Conservation (phyloP, 805 yeast genomes). For the Yarrowia yakushimensis region DNA sequence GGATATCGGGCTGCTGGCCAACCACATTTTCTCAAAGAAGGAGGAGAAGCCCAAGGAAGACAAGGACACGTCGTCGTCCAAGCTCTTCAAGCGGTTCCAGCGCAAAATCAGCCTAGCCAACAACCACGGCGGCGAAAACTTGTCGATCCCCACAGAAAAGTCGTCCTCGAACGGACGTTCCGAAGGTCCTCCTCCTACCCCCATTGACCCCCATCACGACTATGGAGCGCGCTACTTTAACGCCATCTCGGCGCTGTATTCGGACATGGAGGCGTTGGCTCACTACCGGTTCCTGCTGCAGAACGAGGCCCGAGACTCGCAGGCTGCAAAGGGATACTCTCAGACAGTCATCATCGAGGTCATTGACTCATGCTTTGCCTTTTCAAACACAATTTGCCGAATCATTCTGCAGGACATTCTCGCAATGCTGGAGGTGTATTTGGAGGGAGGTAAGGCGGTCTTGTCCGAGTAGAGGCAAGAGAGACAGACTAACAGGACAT, state of each 20-base stretch:
- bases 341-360: slow-evolving; percentile 1
- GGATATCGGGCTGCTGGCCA: slow-evolving; percentile 10
- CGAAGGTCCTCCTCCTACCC: neutral
- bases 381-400: neutral
- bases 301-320: slow-evolving; percentile 10
- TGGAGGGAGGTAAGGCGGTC: slow-evolving; percentile 16
- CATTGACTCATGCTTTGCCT: slow-evolving; percentile 9
- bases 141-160: neutral
- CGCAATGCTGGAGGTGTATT: slow-evolving; percentile 20
- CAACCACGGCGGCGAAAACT: neutral
- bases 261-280: slow-evolving; percentile 21
- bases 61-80: slow-evolving; percentile 12
- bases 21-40: slow-evolving; percentile 12
- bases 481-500: neutral
- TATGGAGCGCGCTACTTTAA: slow-evolving; percentile 19
- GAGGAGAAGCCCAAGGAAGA: slow-evolving; percentile 17
- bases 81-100: slow-evolving; percentile 25
- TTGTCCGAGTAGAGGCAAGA: neutral
- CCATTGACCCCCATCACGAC: slow-evolving; percentile 3
- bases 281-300: slow-evolving; percentile 17
- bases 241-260: slow-evolving; percentile 17
- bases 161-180: neutral
- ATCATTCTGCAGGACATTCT: slow-evolving; percentile 19
- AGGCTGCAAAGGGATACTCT: neutral
- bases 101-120: neutral